A percentile compares a stretch with the other conserved stretches of the same genome.
Evolutionary conservation across 305 asterid species (phyloP).

Genomic region (Fraxinus latifolia): DNA sequence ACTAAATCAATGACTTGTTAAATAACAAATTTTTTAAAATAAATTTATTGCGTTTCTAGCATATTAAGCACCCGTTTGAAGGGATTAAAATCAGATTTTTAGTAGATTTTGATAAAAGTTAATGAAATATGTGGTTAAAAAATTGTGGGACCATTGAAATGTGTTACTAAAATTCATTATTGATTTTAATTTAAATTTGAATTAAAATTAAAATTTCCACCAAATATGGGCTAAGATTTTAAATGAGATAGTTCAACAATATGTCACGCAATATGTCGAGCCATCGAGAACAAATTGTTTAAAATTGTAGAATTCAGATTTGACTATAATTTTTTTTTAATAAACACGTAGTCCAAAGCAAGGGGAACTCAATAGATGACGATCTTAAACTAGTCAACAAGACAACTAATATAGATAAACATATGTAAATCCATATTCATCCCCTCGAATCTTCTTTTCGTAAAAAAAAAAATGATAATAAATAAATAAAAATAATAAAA

Average conservation of each 20-base stretch:
- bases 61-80: neutral
- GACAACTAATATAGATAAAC: neutral
- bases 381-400: neutral
- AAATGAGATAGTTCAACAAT: too few species aligned
- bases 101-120: too few species aligned
- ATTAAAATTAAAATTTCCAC: too few species aligned
- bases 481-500: neutral
- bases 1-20: neutral
- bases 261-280: neutral
- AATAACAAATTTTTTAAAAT: too few species aligned
- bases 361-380: neutral
- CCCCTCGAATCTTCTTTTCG: neutral
- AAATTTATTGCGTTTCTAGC: neutral
- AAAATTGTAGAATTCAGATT: neutral
- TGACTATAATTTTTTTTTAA: neutral
- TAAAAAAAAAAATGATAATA: neutral
- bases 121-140: too few species aligned
- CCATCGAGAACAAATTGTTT: neutral
- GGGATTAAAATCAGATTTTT: too few species aligned
- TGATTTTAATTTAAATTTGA: too few species aligned
- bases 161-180: too few species aligned
- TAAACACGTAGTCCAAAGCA: neutral
- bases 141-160: too few species aligned
- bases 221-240: too few species aligned
- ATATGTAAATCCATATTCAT: neutral